Evolutionary conservation across 73 alveolate genomes (phyloP), one percentile per base, ranked within the genome.

Genomic region (Paramecium sexaurelia): DNA sequence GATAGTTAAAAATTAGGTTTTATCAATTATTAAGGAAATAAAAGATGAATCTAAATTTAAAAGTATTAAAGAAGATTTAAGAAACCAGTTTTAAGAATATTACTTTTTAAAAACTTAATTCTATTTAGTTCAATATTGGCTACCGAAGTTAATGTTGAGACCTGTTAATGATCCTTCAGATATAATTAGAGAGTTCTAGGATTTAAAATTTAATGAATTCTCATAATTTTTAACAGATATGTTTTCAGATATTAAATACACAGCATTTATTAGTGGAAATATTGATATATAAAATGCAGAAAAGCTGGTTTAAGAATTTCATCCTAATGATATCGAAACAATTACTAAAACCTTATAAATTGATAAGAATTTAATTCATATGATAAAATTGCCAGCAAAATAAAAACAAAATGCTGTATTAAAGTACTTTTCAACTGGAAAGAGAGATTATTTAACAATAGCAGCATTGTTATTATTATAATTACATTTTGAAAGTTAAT

Each of bases 91-190:
- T 19, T 22, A 73, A 7, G 33, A 73, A 19, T 33, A 33, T 19
- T 73, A 73, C 13, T 35, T 20, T 29, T 29, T 11, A 32, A 71
- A 37, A 37, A 71, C 56, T 32, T 37, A 71, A 7, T 71, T 32
- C 33, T 71, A 71, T 29, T 32, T 37, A 22, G 37, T 71, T 19
- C 26, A 71, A 35, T 71, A 71, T 33, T 37, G 55, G 56, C 27
- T 71, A 19, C 86, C 86, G 33, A 71, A 71, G n/a, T 71, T 71
- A 19, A 71, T 71, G 86, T 71, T 71, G 17, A 32, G 86, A 35
- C 86, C 86, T 26, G 86, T 71, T 1, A 71, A 71, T 71, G 86
- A 71, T 71, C 86, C 86, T 9, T 57, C 56, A 35, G 86, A 71
- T 10, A 71, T 71, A 8, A 71, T 71, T 13, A 32, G 33, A 35